A percentile compares a stretch with the other conserved stretches of the same genome.
Conservation (phyloP, 331 rosid species). For the Malus hybrid region DNA sequence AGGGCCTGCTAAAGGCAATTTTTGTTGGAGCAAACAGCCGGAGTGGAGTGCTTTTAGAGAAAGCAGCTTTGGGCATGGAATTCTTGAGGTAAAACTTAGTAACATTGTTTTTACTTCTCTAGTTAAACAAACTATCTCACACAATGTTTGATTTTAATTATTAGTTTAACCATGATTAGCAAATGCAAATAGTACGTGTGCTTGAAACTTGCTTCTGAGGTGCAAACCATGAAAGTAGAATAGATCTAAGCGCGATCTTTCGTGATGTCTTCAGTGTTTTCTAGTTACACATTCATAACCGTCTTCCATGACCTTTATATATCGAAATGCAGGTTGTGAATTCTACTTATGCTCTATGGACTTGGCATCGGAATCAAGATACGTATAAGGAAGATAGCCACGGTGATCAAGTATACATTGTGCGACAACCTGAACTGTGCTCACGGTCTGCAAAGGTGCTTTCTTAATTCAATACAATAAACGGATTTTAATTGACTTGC, state of each 20-base stretch:
- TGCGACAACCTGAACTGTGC: constrained; percentile 70
- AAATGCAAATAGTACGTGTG: neutral
- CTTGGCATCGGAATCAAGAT: constrained; percentile 92
- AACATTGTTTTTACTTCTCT: too few species aligned
- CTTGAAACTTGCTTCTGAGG: neutral
- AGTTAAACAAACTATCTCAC: too few species aligned
- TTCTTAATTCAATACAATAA: constrained; percentile 1
- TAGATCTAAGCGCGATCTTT: neutral
- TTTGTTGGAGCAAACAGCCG: constrained; percentile 82
- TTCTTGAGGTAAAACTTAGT: constrained; percentile 52
- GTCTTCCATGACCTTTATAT: neutral
- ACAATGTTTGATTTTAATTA: neutral
- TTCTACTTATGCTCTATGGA: constrained; percentile 82
- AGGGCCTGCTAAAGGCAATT: constrained; percentile 77
- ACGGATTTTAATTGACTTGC: too few species aligned
- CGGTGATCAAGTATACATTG: constrained; percentile 77
- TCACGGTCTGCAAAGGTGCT: constrained; percentile 29
- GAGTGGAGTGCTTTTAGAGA: constrained; percentile 96
- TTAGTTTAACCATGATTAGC: neutral
- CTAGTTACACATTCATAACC: neutral
- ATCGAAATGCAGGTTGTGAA: constrained; percentile 52
- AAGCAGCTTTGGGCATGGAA: constrained; percentile 98
- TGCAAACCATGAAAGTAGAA: neutral
- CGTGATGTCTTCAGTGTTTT: neutral
- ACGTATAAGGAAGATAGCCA: constrained; percentile 44